Base-by-base conservation (phyloP, 2,329 filamentous ascomycete genomes). In the Aspergillus fumigatus region DNA sequence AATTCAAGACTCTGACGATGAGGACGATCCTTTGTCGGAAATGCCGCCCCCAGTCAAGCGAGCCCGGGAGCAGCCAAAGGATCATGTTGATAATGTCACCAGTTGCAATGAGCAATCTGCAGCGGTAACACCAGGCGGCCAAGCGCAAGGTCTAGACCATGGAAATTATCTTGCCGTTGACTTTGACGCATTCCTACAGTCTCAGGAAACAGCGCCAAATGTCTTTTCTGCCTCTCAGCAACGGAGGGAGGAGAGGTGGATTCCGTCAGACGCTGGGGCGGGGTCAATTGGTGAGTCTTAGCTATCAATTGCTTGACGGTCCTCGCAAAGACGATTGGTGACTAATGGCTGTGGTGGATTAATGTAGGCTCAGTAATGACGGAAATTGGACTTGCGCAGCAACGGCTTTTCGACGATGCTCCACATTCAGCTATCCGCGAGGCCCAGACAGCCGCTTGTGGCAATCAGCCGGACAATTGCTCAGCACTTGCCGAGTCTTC, bases 1-100 rank as follows among this genome's bases (percentile, higher is more conserved):
- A 17, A 76, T 78, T n/a, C 74, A 75, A 52, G 76, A 78, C 57
- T 78, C 76, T 0, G 76, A 78, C 27, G 75, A 68, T 26, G 71
- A 78, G 41, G 74, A 75, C 10, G 73, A 74, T 50, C 65, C 69
- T 53, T 58, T 73, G n/a, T 63, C 63, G 40, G 67, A 65, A 53
- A 66, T 64, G 56, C 51, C 65, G 62, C 27, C 66, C 55, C 29
- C 56, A 59, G 27, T 38, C 21, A 52, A 53, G 10, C 64, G 65
- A 35, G 50, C 54, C 10, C 61, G 61, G 8, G 60, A 65, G n/a
- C 50, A 45, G 40, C 50, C 57, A 41, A 55, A 55, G 14, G 52
- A 58, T 41, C 58, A 63, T 29, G 35, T 59, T 41, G 53, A 64
- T 26, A 53, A 50, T 27, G 51, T 32, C 26, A 8, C 6, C 27